Evolutionary conservation across 116 monocot genomes (phyloP).

Genomic region (Phalaenopsis hybrid): DNA sequence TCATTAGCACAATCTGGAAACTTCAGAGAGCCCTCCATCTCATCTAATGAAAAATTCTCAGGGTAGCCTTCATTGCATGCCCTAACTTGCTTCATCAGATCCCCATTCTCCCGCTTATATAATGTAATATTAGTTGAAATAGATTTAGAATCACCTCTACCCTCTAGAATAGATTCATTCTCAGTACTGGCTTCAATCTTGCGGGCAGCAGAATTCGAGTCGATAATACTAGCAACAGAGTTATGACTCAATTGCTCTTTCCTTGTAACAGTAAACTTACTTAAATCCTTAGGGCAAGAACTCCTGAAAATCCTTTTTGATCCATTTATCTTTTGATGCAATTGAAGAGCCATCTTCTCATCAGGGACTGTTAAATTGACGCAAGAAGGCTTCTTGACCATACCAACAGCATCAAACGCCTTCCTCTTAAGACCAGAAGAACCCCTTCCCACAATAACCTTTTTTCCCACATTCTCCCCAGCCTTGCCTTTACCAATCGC

Average conservation of each 20-base stretch:
- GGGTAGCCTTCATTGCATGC: neutral
- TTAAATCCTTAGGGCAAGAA: neutral
- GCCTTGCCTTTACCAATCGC: slow-evolving; percentile 2
- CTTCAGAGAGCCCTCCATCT: neutral
- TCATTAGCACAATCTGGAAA: neutral
- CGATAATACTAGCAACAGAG: neutral
- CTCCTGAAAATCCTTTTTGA: slow-evolving; percentile 40
- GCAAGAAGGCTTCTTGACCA: neutral
- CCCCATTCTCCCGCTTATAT: neutral
- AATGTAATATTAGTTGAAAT: neutral
- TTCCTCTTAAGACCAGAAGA: slow-evolving; percentile 10
- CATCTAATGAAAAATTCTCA: neutral
- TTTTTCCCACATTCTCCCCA: slow-evolving; percentile 14
- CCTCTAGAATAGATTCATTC: slow-evolving; percentile 4
- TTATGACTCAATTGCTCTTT: neutral
- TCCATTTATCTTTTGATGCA: slow-evolving; percentile 60
- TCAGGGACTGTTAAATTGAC: slow-evolving; percentile 12
- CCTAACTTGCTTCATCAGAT: neutral
- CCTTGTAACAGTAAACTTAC: slow-evolving; percentile 2
- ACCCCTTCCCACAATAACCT: slow-evolving; percentile 12
- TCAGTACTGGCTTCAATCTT: slow-evolving; percentile 14
- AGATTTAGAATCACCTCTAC: neutral
- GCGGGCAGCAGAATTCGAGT: neutral
- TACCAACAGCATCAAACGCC: neutral
- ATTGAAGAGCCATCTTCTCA: slow-evolving; percentile 44